phyloP scores from a whole-genome alignment of 306 rosid species.

The Cucumis sativus region DNA sequence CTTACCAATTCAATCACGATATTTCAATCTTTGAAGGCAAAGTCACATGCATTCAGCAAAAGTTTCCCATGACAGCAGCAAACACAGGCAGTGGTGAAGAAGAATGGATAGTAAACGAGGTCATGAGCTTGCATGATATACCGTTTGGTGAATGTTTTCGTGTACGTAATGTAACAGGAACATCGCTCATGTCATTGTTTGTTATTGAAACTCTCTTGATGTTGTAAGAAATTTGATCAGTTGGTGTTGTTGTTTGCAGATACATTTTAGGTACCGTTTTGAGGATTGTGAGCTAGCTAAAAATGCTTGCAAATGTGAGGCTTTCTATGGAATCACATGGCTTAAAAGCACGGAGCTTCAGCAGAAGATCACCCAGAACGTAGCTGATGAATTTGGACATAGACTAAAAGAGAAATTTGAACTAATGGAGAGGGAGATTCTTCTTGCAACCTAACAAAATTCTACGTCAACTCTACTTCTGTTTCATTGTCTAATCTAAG shows the following conservation, averaged over 20 bases:
- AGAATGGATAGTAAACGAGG: conserved; percentile 54
- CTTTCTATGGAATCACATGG: conserved; percentile 40
- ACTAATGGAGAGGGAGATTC: conserved; percentile 43
- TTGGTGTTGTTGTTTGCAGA: conserved; percentile 20
- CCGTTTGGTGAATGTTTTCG: conserved; percentile 29
- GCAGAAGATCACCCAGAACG: conserved; percentile 45
- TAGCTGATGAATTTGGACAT: conserved; percentile 33
- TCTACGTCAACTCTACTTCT: neutral
- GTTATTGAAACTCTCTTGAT: neutral
- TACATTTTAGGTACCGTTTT: conserved; percentile 49
- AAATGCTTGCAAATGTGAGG: conserved; percentile 49
- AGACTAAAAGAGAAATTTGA: conserved; percentile 40
- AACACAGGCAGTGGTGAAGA: conserved; percentile 16
- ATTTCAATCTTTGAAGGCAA: conserved; percentile 49
- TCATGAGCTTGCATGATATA: conserved; percentile 52
- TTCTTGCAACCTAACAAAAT: conserved; percentile 14
- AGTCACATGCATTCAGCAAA: conserved; percentile 59
- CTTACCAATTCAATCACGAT: conserved; percentile 43
- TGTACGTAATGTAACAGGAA: neutral
- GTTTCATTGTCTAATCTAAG: neutral
- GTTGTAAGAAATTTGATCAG: neutral
- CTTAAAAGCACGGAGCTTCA: conserved; percentile 50
- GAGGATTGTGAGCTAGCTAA: conserved; percentile 37
- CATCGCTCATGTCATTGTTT: neutral
- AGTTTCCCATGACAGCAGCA: conserved; percentile 5